These are phyloP conservation scores for Rhytidiadelphus loreus DNA, from an alignment of 225 moss, liverwort and hornwort species.

Conservation along the genomic window DNA sequence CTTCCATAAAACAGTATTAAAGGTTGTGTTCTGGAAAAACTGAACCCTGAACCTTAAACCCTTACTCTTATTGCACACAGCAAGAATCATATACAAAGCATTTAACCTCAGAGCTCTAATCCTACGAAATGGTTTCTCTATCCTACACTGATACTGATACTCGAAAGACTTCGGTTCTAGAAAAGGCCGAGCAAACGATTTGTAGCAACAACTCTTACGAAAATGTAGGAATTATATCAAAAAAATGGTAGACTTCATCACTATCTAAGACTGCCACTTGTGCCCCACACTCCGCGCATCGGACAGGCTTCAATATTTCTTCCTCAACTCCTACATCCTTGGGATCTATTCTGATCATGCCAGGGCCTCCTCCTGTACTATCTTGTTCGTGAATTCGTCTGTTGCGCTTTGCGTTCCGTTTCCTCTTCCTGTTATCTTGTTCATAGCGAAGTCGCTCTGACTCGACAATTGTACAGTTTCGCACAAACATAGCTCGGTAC, in stretches of 20 bases:
- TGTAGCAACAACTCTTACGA: neutral
- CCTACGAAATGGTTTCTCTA: neutral
- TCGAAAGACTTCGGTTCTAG: neutral
- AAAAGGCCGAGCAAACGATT: neutral
- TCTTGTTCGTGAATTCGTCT: neutral
- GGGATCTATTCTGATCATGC: conserved; percentile 20
- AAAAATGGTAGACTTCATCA: conserved; percentile 90
- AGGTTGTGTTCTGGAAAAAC: too few species aligned
- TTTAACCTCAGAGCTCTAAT: neutral
- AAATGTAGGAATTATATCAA: conserved; percentile 72
- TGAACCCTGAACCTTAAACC: neutral
- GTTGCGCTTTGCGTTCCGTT: conserved; percentile 20
- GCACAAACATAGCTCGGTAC: conserved; percentile 85
- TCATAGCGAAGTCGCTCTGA: conserved; percentile 50
- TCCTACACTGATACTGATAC: neutral
- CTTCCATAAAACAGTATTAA: neutral
- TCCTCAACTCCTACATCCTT: conserved; percentile 29
- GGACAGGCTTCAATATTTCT: conserved; percentile 61
- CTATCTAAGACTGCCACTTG: conserved; percentile 70
- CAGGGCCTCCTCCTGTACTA: conserved; percentile 1
- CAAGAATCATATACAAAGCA: neutral
- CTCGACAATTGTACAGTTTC: conserved; percentile 68
- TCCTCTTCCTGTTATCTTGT: conserved; percentile 22
- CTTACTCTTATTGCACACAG: neutral
- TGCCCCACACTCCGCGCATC: conserved; percentile 59